Conservation (phyloP, 805 yeast species). For the Starmera pachycereana region DNA sequence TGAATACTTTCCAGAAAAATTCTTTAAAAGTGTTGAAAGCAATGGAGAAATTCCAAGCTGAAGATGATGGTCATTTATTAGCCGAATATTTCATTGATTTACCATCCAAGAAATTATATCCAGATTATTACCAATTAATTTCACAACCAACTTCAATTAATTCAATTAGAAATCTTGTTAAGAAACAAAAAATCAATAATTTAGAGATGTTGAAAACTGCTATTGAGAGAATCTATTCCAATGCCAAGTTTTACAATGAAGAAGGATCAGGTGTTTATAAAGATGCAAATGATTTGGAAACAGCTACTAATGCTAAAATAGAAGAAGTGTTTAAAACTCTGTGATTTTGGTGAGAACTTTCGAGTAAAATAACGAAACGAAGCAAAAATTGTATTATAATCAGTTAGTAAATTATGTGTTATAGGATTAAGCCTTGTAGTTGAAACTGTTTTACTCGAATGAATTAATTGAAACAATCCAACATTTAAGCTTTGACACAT, state of each 20-base stretch:
- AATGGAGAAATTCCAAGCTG: constrained; percentile 31
- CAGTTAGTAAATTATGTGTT: no score
- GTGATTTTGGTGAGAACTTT: background rate
- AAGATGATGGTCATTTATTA: constrained; percentile 32
- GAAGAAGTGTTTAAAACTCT: constrained; percentile 8
- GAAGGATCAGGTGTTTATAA: constrained; percentile 81
- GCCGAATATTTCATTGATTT: constrained; percentile 53
- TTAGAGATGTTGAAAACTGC: constrained; percentile 45
- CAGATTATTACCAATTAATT: constrained; percentile 62
- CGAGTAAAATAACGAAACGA: no score
- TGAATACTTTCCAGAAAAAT: constrained; percentile 8
- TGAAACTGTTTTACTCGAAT: no score
- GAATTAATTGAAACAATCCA: no score
- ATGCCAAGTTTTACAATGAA: constrained; percentile 82
- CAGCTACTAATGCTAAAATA: constrained; percentile 53
- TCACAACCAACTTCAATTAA: constrained; percentile 61
- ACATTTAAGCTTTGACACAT: no score
- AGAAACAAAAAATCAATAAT: constrained; percentile 35
- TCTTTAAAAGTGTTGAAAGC: constrained; percentile 33
- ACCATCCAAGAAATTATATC: constrained; percentile 68
- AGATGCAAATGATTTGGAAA: constrained; percentile 71
- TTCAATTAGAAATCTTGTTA: constrained; percentile 44
- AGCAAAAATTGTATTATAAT: no score
- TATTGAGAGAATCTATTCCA: constrained; percentile 64
- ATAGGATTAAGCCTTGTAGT: no score